Evolutionary conservation across 371 early-diverging fungal genomes (phyloP).

Genomic region (Paramicrosporidium saccamoebae): DNA sequence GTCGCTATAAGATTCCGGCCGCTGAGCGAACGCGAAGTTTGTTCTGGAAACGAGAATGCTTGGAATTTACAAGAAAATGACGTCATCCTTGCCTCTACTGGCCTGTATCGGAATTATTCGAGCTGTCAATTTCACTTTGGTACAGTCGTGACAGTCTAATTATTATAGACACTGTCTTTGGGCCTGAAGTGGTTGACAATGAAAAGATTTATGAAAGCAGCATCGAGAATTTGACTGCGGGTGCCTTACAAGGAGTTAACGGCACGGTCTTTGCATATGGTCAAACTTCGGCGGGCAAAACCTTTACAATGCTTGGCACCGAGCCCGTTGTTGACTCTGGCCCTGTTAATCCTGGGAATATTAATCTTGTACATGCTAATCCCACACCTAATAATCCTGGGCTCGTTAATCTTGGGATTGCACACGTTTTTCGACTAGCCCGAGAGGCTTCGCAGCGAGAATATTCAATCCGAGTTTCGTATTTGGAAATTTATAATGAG

Average conservation of each 20-base stretch:
- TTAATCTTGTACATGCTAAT: too few species aligned
- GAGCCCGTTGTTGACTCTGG: too few species aligned
- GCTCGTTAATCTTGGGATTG: too few species aligned
- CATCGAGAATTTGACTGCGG: constrained; percentile 8
- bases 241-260: constrained; percentile 27
- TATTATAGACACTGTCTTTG: background rate
- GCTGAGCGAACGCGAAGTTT: constrained; percentile 7
- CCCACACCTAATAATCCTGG: too few species aligned
- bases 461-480: constrained; percentile 60
- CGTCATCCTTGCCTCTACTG: too few species aligned
- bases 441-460: constrained; percentile 21
- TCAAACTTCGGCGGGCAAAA: constrained; percentile 93
- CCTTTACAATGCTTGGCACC: constrained; percentile 94
- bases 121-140: background rate
- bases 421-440: too few species aligned
- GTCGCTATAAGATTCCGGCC: constrained; percentile 11
- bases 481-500: constrained; percentile 85
- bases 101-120: too few species aligned
- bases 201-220: background rate
- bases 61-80: too few species aligned
- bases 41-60: too few species aligned
- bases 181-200: background rate
- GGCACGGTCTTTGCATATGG: constrained; percentile 98
- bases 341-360: too few species aligned
- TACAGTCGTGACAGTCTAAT: background rate